Conservation (phyloP, 805 yeast species). For the Saturnispora mendoncae region DNA sequence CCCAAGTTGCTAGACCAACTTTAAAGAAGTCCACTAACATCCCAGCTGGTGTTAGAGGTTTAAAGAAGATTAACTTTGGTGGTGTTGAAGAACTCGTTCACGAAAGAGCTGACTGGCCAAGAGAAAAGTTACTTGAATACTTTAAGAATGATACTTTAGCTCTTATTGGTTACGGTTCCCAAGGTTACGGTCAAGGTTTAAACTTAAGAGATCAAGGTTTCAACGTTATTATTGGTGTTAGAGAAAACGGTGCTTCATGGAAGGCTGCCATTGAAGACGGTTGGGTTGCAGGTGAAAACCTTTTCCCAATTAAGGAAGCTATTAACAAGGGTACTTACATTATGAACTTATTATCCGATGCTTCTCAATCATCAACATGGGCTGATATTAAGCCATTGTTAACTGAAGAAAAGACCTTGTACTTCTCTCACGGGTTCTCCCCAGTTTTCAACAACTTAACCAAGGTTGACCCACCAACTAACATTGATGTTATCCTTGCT, state of each 20-base stretch:
- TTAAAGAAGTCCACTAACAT: conserved; percentile 33
- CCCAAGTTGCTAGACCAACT: conserved; percentile 34
- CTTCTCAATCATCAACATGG: conserved; percentile 99
- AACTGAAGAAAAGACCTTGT: conserved; percentile 95
- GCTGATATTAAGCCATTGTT: conserved; percentile 72
- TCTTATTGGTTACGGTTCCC: conserved; percentile 98
- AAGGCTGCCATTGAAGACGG: conserved; percentile 99
- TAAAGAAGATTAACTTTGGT: conserved; percentile 94
- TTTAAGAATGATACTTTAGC: conserved; percentile 98
- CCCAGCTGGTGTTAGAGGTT: conserved; percentile 65
- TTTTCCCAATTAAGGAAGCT: conserved; percentile 93
- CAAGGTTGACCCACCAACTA: conserved; percentile 88
- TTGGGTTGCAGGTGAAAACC: conserved; percentile 99
- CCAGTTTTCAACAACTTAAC: conserved; percentile 98
- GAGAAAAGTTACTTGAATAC: conserved; percentile 89
- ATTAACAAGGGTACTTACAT: conserved; percentile 83
- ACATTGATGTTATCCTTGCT: conserved; percentile 94
- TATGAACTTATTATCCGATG: conserved; percentile 98
- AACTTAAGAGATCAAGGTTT: conserved; percentile 99
- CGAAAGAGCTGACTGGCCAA: conserved; percentile 99
- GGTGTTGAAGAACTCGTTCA: conserved; percentile 92
- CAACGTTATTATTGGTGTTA: conserved; percentile 95
- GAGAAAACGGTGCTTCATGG: conserved; percentile 99
- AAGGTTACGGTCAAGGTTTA: conserved; percentile 99
- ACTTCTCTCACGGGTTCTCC: conserved; percentile 99